Percentiles rank a stretch among this genome's conserved stretches.
phyloP scores from a whole-genome alignment of 75 land plant species.

The Pinus albicaulis region DNA sequence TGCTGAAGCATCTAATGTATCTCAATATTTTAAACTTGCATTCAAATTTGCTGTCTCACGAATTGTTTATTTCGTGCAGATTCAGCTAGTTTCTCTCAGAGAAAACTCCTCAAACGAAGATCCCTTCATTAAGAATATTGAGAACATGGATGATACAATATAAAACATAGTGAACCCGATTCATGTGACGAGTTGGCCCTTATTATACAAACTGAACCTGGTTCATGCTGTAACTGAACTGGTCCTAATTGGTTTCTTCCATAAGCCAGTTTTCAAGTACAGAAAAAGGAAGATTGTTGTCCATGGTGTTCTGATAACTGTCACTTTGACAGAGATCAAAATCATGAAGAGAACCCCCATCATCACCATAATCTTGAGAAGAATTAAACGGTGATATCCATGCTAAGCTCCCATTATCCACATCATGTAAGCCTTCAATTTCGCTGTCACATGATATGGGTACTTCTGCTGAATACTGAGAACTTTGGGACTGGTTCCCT shows the following conservation, averaged over 20 bases:
- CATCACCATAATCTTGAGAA: background rate
- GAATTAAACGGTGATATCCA: constrained; percentile 2
- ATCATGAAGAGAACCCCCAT: background rate
- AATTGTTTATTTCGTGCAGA: too few species aligned
- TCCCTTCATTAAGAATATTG: too few species aligned
- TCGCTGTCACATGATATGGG: constrained; percentile 12
- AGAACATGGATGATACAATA: too few species aligned
- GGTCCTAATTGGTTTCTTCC: constrained; percentile 23
- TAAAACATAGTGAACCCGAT: too few species aligned
- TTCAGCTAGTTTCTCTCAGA: too few species aligned
- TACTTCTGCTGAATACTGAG: constrained; percentile 14
- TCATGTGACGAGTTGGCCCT: too few species aligned
- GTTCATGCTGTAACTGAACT: background rate
- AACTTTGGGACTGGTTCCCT: background rate
- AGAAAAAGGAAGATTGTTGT: constrained; percentile 16
- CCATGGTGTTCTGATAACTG: background rate
- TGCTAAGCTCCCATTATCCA: background rate
- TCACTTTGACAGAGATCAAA: background rate
- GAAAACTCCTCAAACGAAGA: too few species aligned
- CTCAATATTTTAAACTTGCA: too few species aligned
- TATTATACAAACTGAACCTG: too few species aligned
- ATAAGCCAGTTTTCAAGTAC: constrained; percentile 46
- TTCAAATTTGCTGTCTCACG: too few species aligned
- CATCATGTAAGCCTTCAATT: background rate
- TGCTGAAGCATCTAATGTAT: too few species aligned